Evolutionary conservation across 495 filamentous ascomycete species (phyloP).

Genomic region (Penicillium simplicissimum): DNA sequence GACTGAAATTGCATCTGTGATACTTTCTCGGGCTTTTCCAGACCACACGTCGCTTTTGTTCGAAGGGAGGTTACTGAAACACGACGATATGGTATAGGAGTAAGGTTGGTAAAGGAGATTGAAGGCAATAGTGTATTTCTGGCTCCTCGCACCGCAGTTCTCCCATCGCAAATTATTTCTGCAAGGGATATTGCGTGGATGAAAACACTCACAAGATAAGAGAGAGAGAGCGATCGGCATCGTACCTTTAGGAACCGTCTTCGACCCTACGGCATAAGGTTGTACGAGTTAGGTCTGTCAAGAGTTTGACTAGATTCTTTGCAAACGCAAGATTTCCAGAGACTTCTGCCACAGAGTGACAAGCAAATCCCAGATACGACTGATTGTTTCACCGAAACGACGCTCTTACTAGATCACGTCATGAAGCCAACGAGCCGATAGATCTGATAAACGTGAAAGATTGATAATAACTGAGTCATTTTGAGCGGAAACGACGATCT

Average conservation of each 20-base stretch:
- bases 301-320: neutral
- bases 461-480: neutral
- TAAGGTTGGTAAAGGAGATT: too few species aligned
- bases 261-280: neutral
- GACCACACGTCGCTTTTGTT: too few species aligned
- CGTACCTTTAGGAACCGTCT: neutral
- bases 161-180: neutral
- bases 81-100: too few species aligned
- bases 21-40: neutral
- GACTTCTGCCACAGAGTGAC: neutral
- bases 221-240: neutral
- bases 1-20: neutral
- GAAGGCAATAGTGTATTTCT: too few species aligned
- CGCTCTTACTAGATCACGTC: neutral
- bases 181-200: neutral
- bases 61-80: too few species aligned
- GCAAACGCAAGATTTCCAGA: neutral
- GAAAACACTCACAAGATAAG: neutral
- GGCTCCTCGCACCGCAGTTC: neutral
- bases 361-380: neutral
- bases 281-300: neutral
- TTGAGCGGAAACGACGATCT: neutral
- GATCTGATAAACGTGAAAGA: neutral
- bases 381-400: neutral
- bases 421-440: neutral